A percentile compares a stretch with the other conserved stretches of the same genome.
Evolutionary conservation across 169 alveolate genomes (phyloP).

Genomic region (Perkinsus olseni): DNA sequence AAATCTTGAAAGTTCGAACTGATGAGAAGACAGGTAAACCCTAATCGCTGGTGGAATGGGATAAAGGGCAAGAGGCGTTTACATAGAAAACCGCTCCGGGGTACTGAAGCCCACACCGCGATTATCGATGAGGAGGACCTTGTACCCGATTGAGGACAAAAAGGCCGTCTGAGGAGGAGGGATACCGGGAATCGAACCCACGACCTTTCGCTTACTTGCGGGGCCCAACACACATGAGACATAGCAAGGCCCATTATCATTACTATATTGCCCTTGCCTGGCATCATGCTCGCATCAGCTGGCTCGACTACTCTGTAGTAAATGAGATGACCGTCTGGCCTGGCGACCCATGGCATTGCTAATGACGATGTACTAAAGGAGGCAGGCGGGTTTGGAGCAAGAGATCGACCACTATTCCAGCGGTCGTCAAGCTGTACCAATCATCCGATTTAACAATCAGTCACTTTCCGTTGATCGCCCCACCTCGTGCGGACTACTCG

Average conservation of each 20-base stretch:
- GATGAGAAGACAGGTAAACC: too few species aligned
- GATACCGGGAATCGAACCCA: neutral
- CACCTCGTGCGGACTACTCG: too few species aligned
- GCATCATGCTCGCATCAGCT: neutral
- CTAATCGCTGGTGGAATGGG: too few species aligned
- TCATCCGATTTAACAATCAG: too few species aligned
- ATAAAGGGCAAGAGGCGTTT: too few species aligned
- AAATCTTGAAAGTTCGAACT: too few species aligned
- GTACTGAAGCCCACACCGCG: neutral
- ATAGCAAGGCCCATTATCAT: neutral
- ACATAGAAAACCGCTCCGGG: too few species aligned
- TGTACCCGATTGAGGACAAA: neutral
- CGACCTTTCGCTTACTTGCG: neutral
- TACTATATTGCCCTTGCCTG: neutral
- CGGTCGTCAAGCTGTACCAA: too few species aligned
- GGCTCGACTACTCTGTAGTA: neutral
- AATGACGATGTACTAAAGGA: neutral
- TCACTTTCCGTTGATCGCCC: too few species aligned
- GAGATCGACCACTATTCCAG: neutral
- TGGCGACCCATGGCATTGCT: neutral
- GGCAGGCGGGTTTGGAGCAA: neutral
- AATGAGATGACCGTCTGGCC: neutral
- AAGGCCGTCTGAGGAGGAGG: neutral
- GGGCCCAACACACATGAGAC: neutral
- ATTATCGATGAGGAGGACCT: neutral